A percentile compares a stretch with the other conserved stretches of the same genome.
phyloP scores from a whole-genome alignment of 2,329 filamentous ascomycete species.

The Exophiala phaeomuriformis region DNA sequence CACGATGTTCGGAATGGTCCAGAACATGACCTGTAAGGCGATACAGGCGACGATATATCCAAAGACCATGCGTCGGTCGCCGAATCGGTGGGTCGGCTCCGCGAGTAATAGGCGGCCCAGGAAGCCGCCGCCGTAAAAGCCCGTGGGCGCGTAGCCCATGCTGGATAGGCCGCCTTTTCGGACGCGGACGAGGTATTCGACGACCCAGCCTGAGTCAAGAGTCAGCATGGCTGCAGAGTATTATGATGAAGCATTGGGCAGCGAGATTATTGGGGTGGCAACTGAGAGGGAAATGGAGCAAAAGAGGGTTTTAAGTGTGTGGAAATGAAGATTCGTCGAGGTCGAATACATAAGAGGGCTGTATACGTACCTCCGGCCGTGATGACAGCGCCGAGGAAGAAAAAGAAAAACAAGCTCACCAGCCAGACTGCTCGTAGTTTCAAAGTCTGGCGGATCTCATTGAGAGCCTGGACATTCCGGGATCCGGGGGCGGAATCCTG shows the following conservation, averaged over 20 bases:
- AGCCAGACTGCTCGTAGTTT: conserved; percentile 56
- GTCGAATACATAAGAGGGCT: conserved; percentile 42
- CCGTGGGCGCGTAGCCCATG: too few relatives aligned
- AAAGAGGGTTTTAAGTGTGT: too few relatives aligned
- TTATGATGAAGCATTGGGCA: too few relatives aligned
- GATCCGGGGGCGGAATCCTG: conserved; percentile 22
- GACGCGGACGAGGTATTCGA: conserved; percentile 68
- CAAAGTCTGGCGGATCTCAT: conserved; percentile 18
- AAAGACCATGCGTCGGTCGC: conserved; percentile 57
- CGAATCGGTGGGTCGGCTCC: conserved; percentile 59
- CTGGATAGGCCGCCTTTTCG: conserved; percentile 54
- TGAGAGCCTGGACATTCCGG: conserved; percentile 22
- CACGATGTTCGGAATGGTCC: conserved; percentile 65
- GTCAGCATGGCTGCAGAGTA: too few relatives aligned
- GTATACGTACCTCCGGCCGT: conserved; percentile 61
- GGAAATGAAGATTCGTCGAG: background rate
- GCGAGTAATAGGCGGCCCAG: conserved; percentile 55
- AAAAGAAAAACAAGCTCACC: conserved; percentile 52
- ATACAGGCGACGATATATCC: conserved; percentile 56
- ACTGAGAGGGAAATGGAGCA: too few relatives aligned
- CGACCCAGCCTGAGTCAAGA: conserved; percentile 48
- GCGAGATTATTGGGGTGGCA: too few relatives aligned
- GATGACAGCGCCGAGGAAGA: conserved; percentile 67
- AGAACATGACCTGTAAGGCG: conserved; percentile 63
- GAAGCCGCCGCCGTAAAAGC: too few relatives aligned